Evolutionary conservation across 106 monocot genomes (phyloP), one percentile per base, ranked within the genome.

Genomic region (Allium sativum): DNA sequence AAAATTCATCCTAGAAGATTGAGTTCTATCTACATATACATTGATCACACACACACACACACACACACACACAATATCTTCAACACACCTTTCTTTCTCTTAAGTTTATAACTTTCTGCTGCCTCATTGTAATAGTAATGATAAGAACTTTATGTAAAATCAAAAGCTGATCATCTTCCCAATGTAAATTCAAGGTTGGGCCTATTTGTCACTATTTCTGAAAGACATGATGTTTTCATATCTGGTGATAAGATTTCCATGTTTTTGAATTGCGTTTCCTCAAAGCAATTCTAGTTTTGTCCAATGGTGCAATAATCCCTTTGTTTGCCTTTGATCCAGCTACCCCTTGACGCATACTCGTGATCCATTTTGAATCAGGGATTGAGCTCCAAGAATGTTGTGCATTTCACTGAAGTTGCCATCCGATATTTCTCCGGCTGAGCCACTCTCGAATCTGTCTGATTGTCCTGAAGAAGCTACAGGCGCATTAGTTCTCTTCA

Each of bases 121-220:
- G 13, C 45, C 9, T 42, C 17, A n/a, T 55, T 1, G 1, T 61
- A 8, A 12, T 45, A 18, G 17, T 19, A 22, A 19, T 61, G 43
- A 44, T 45, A 4, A 5, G 47, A 63, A 55, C 58, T 21, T 19
- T 8, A 44, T 21, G 20, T 64, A 45, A 56, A 61, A 31, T 75
- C 63, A n/a, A 55, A 8, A 9, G 22, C 76, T 41, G 57, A 72
- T 66, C 73, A 70, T 62, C 73, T 73, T 56, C 81, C 81, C 61
- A 82, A 70, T 61, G 81, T 82, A 73, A 82, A 82, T 66, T 82
- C 81, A 56, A 82, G 77, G 67, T 73, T 82, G 59, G 81, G 81
- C 51, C 76, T 82, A 59, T 31, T 70, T 22, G 73, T 70, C 16
- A 51, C 53, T 9, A 66, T 67, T 40, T 77, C 77, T 13, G 77